phyloP scores from a whole-genome alignment of 169 alveolate species.

The Plasmodium chabaudi region DNA sequence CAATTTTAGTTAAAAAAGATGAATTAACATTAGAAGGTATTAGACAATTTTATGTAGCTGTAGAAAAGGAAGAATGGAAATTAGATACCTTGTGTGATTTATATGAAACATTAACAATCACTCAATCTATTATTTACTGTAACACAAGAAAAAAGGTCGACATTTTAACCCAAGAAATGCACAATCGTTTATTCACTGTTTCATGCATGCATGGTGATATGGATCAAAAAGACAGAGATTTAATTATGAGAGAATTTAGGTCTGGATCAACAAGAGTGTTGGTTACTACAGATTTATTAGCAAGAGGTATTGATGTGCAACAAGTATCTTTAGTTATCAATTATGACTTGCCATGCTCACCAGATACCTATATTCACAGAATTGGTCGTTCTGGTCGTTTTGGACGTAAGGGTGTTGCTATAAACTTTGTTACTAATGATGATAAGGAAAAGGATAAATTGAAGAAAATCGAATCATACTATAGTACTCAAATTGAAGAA shows the following conservation, averaged over 20 bases:
- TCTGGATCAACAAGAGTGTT: slow-evolving; percentile 96
- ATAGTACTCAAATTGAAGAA: slow-evolving; percentile 99
- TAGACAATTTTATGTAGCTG: slow-evolving; percentile 97
- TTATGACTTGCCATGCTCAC: slow-evolving; percentile 98
- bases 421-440: slow-evolving; percentile 94
- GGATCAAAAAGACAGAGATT: slow-evolving; percentile 98
- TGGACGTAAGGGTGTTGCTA: slow-evolving; percentile 99
- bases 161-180: slow-evolving; percentile 98
- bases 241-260: slow-evolving; percentile 97
- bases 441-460: slow-evolving; percentile 96
- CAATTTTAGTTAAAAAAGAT: slow-evolving; percentile 98
- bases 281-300: slow-evolving; percentile 99
- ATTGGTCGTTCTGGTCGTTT: slow-evolving; percentile 99
- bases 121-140: slow-evolving; percentile 99
- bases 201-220: slow-evolving; percentile 98
- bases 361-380: slow-evolving; percentile 98
- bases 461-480: slow-evolving; percentile 97
- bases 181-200: slow-evolving; percentile 97
- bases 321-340: slow-evolving; percentile 98
- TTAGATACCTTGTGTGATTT: slow-evolving; percentile 98
- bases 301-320: slow-evolving; percentile 99
- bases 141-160: slow-evolving; percentile 96
- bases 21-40: slow-evolving; percentile 99
- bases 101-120: slow-evolving; percentile 97
- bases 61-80: slow-evolving; percentile 99